A percentile compares a stretch with the other conserved stretches of the same genome.
phyloP scores from a whole-genome alignment of 1,139 yeast genomes.

The Debaryomyces singareniensis region DNA sequence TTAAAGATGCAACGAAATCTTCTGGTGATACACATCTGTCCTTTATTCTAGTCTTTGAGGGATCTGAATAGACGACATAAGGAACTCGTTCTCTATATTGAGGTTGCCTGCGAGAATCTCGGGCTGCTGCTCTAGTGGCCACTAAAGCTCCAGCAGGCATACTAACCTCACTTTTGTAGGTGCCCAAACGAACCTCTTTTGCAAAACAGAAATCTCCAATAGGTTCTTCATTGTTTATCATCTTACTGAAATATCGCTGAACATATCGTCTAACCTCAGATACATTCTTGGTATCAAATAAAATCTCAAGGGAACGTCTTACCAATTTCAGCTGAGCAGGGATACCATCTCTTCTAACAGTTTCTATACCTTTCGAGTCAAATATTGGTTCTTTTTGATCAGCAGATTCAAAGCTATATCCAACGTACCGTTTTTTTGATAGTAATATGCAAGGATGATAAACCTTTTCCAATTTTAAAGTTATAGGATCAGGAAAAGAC shows the following conservation, averaged over 20 bases:
- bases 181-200: conserved; percentile 80
- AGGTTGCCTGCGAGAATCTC: conserved; percentile 73
- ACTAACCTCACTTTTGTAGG: conserved; percentile 62
- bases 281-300: conserved; percentile 70
- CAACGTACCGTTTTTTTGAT: conserved; percentile 88
- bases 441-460: conserved; percentile 79
- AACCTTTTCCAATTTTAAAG: conserved; percentile 84
- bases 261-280: conserved; percentile 65
- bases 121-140: conserved; percentile 52
- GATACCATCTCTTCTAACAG: conserved; percentile 88
- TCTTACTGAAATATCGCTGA: conserved; percentile 57
- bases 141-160: conserved; percentile 91
- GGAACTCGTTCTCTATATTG: conserved; percentile 88
- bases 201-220: conserved; percentile 88
- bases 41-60: conserved; percentile 56
- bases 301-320: conserved; percentile 56
- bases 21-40: conserved; percentile 81
- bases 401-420: conserved; percentile 60
- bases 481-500: conserved; percentile 75
- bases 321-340: conserved; percentile 86
- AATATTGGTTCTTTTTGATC: conserved; percentile 56
- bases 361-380: conserved; percentile 96
- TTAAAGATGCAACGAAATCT: conserved; percentile 46
- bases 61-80: conserved; percentile 69
- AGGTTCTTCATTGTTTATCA: conserved; percentile 54